Conservation (phyloP, 805 yeast genomes). For the Yamadazyma phyllophila region DNA sequence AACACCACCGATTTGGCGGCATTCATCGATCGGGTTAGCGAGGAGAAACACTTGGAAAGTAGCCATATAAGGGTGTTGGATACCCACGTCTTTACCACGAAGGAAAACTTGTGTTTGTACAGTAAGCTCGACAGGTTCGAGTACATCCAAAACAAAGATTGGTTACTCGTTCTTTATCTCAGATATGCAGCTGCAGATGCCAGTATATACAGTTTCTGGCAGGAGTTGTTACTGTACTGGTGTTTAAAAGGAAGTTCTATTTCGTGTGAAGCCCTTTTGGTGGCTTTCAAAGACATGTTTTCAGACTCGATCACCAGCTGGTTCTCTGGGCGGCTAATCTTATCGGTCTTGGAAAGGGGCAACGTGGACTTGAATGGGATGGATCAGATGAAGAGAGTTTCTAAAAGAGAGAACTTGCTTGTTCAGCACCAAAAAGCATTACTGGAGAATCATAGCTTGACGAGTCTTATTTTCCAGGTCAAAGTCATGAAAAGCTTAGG, state of each 20-base stretch:
- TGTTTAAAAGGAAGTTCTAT: neutral
- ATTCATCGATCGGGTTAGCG: neutral
- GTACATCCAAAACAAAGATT: constrained; percentile 2
- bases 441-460: constrained; percentile 8
- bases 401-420: neutral
- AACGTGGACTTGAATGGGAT: neutral
- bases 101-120: neutral
- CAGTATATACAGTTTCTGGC: constrained; percentile 5
- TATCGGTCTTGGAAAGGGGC: neutral
- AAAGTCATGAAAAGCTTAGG: constrained; percentile 1
- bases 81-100: neutral
- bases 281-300: neutral
- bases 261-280: neutral
- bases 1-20: neutral
- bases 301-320: neutral
- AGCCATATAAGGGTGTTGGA: neutral
- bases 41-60: neutral
- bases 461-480: constrained; percentile 8
- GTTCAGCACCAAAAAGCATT: neutral
- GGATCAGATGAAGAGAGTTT: neutral
- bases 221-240: neutral
- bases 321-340: constrained; percentile 3
- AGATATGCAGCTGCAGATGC: constrained; percentile 1
- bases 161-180: constrained; percentile 4
- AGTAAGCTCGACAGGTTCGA: constrained; percentile 2